Base-by-base conservation (phyloP, 2,329 filamentous ascomycete genomes). In the Xylariomycetidae sp. region DNA sequence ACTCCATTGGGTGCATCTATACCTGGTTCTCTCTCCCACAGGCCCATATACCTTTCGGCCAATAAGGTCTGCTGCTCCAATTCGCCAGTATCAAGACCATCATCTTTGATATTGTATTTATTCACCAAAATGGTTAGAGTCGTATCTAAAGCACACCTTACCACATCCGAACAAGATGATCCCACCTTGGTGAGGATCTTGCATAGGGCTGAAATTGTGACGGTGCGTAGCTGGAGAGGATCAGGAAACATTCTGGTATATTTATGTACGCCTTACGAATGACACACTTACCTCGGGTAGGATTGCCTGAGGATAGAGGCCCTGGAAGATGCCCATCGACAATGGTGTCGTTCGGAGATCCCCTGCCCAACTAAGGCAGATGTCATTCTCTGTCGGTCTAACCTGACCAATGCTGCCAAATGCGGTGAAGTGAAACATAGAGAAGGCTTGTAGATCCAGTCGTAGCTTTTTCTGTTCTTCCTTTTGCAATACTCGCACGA, bases 281-380 rank as follows among this genome's bases (percentile, higher is more conserved):
- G n/a, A n/a, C n/a, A 15, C 16, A 42, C 53, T 49, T 41, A 57
- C 53, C 15, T 40, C 25, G 15, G 32, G 20, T 10, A 19, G 25
- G 29, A 58, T 39, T 16, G 43, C 49, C 10, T 27, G 36, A 6
- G 52, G 51, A 32, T 49, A 45, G 17, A 58, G 42, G 16, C 53
- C 54, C 33, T 56, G 45, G 3, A 56, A 35, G 13, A 58, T 42
- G 17, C 55, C 54, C 41, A 57, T 43, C 8, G 48, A 44, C 26
- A 58, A 40, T n/a, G 54, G 52, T 18, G 46, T 50, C 14, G 48
- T 50, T 15, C 51, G 47, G 26, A 44, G 51, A 8, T 44, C 30
- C 17, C 50, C 42, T 1, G 38, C n/a, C 10, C 40, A 33, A 26
- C 48, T 55, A 11, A 51, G 16, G n/a, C n/a, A n/a, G n/a, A n/a